phyloP scores from a whole-genome alignment of 257 asterid genomes.

The Gynochthodes officinalis region DNA sequence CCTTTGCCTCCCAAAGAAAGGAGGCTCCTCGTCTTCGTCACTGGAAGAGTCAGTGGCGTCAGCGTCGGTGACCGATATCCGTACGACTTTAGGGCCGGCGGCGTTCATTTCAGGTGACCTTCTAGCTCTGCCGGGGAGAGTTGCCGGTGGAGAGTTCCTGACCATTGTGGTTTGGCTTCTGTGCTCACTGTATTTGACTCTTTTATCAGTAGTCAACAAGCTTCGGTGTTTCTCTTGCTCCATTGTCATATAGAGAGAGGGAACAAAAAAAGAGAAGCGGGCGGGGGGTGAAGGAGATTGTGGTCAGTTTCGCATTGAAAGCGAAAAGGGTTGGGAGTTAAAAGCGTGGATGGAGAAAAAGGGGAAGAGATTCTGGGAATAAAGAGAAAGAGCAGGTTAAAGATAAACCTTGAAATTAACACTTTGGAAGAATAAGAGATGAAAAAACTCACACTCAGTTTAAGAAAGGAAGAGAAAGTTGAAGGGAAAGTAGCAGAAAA shows the following conservation, averaged over 20 bases:
- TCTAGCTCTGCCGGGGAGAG: conserved; percentile 21
- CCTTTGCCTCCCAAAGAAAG: conserved; percentile 32
- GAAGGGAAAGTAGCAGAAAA: conserved; percentile 21
- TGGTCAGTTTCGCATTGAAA: conserved; percentile 69
- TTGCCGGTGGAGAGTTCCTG: conserved; percentile 1
- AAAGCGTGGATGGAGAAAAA: conserved; percentile 25
- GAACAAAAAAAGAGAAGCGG: background rate
- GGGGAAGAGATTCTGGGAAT: conserved; percentile 33
- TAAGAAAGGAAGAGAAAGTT: conserved; percentile 19
- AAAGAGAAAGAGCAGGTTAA: conserved; percentile 57
- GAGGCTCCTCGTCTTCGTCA: conserved; percentile 51
- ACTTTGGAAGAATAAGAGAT: conserved; percentile 4
- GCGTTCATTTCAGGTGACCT: conserved; percentile 20
- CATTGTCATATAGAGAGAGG: conserved; percentile 5
- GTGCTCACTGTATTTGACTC: conserved; percentile 65
- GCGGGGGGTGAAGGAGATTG: background rate
- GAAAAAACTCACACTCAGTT: conserved; percentile 3
- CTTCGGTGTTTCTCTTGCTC: conserved; percentile 11
- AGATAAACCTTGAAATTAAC: conserved; percentile 27
- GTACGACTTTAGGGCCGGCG: conserved; percentile 40
- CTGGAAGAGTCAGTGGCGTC: conserved; percentile 93
- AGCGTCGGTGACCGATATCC: conserved; percentile 70
- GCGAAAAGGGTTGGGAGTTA: conserved; percentile 27
- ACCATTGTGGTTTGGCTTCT: conserved; percentile 39
- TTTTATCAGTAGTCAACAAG: conserved; percentile 28